Conservation (phyloP, 1,284 basidiomycete genomes). For the Rhizoctonia solani region DNA sequence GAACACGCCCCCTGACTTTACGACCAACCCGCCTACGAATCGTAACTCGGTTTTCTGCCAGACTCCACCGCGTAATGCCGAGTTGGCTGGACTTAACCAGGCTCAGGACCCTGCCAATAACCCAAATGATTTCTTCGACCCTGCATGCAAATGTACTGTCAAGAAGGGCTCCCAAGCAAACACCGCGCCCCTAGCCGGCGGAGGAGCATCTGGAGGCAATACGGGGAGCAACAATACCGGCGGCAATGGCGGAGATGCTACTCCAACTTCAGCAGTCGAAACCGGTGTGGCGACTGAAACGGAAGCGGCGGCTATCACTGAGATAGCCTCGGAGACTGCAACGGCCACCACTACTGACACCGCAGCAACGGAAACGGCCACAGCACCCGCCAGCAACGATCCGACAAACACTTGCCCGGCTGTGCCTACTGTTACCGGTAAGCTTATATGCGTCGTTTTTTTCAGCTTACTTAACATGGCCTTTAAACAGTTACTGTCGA, state of each 20-base stretch:
- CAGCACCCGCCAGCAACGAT: background rate
- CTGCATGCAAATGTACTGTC: conserved; percentile 46
- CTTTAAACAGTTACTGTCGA: background rate
- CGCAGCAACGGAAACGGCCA: background rate
- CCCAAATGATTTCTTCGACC: conserved; percentile 42
- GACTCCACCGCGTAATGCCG: conserved; percentile 53
- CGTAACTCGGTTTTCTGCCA: conserved; percentile 58
- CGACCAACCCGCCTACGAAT: conserved; percentile 51
- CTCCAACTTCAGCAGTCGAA: conserved; percentile 29
- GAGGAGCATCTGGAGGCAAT: background rate
- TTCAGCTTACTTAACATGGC: background rate
- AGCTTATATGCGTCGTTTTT: background rate
- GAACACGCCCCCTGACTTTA: conserved; percentile 66
- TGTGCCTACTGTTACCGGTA: conserved; percentile 21
- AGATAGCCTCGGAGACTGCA: conserved; percentile 1
- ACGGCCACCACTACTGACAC: background rate
- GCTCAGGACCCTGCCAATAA: conserved; percentile 48
- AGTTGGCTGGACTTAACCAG: conserved; percentile 60
- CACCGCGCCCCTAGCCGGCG: conserved; percentile 53
- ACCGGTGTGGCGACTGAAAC: background rate
- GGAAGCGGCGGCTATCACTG: background rate
- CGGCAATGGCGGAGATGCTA: background rate
- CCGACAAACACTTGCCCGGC: conserved; percentile 9
- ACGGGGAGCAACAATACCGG: too few species aligned
- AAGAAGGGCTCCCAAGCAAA: conserved; percentile 41